Base-by-base conservation (phyloP, 768 basidiomycete genomes). In the Trametes villosa region DNA sequence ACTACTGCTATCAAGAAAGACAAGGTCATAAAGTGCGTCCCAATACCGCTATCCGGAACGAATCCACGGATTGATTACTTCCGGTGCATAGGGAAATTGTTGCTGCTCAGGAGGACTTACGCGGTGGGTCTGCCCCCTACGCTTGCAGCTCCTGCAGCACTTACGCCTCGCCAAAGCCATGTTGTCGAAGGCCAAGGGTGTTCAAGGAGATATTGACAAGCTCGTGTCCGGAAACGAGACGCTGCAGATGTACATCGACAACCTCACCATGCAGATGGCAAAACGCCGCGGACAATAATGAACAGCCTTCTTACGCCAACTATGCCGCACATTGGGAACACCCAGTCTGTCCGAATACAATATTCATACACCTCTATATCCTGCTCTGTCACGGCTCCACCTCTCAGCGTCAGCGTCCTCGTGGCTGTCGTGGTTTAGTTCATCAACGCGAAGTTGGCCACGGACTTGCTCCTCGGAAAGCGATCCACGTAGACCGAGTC, bases 241-340 rank as follows among this genome's bases (percentile, higher is more conserved):
- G 7, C 76, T 94, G 55, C 92, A 94, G 70, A 89, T 87, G 86
- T 94, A 94, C 69, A 92, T 93, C 69, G 91, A 94, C 70, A 94
- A 94, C 67, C 71, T 94, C 67, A 94, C 92, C 0, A 80, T 91
- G 68, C 92, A 94, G 73, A 91, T 93, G 86, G 88, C 91, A 30
- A 91, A 86, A 70, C 79, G 90, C 62, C 83, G 88, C 72, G 90
- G 73, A 82, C 29, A 52, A 20, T 54, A 24, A 50, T 36, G 26
- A 30, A 46, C 24, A 41, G 15, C 8, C 5, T 4, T 15, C 45
- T 45, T 33, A 44, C 17, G 38, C n/a, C n/a, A 20, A 20, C 13
- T 44, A 44, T 22, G 22, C 42, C 13, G 9, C 4, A 9, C n/a
- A 9, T 22, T 24, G 6, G 7, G 13, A 22, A 18, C n/a, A 41